These are phyloP conservation scores for Serendipita sp. DNA, from an alignment of 768 basidiomycete species.

Conservation along the genomic window DNA sequence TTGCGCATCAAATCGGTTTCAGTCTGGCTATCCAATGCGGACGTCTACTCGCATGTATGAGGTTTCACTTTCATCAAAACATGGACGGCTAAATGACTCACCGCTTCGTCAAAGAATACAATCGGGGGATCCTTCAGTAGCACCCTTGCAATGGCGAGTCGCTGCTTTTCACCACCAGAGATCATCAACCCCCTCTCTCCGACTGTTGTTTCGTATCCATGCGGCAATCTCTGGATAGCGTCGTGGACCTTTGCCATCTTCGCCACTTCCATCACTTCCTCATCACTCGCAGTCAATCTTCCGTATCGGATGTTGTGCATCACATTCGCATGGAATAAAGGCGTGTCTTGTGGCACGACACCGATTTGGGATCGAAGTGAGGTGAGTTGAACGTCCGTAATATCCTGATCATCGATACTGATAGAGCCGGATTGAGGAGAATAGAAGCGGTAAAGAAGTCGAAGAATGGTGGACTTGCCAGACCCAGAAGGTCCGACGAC, in stretches of 20 bases:
- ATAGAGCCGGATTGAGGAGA: conserved; percentile 70
- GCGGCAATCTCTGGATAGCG: conserved; percentile 63
- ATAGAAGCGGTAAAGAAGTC: conserved; percentile 90
- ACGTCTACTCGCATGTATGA: conserved; percentile 41
- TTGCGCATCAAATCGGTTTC: conserved; percentile 92
- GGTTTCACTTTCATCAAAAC: not conserved
- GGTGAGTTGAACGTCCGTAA: conserved; percentile 51
- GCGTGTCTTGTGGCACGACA: conserved; percentile 96
- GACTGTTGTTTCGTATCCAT: conserved; percentile 78
- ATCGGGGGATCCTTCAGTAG: conserved; percentile 90
- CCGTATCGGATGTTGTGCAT: conserved; percentile 95
- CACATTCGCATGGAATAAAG: conserved; percentile 89
- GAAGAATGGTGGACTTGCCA: conserved; percentile 93
- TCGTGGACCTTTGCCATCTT: conserved; percentile 67
- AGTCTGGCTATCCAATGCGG: conserved; percentile 87
- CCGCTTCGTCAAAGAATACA: conserved; percentile 96
- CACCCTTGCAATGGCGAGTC: conserved; percentile 84
- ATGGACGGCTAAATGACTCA: conserved; percentile 24
- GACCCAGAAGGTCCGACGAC: conserved; percentile 95
- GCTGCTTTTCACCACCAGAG: conserved; percentile 95
- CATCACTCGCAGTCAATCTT: conserved; percentile 68
- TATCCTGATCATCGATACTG: conserved; percentile 73
- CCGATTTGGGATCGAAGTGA: conserved; percentile 65
- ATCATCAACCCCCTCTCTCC: conserved; percentile 97
- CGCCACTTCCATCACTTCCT: conserved; percentile 73